Evolutionary conservation across 2,329 filamentous ascomycete genomes (phyloP), one percentile per base, ranked within the genome.

Genomic region (Paraphaeosphaeria sporulosa): DNA sequence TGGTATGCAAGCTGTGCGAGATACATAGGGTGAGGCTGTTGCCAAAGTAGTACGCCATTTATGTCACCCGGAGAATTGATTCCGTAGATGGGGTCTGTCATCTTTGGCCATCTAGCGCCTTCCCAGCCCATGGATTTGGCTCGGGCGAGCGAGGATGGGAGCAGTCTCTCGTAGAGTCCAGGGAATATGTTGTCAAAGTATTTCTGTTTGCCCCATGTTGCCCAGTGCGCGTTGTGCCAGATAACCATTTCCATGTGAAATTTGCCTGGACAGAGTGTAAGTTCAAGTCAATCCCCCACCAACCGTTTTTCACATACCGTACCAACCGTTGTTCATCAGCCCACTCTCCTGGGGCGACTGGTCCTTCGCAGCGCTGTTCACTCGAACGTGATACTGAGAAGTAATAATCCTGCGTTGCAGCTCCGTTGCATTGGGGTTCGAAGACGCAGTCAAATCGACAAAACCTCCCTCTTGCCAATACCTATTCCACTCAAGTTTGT

Each of bases 31-130:
- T 89, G 86, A 9, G 85, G 86, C 66, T 88, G 86, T 65, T 89
- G 86, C 86, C 86, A 89, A 57, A 88, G 84, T 2, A 89, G 76
- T 1, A 89, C 75, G 10, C 82, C 83, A 69, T 89, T 89, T 69
- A 88, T 88, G 63, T 86, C 83, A 2, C 87, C 86, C 0, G 86
- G 86, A 1, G 85, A 84, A 50, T 81, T 84, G 12, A 83, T 78
- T 25, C 85, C 84, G 15, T 27, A 42, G 0, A 80, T 82, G 0
- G 85, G 83, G 68, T 87, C 85, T 9, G 81, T 85, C 85, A 87
- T 87, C 67, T 88, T 85, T 2, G 82, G 82, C 72, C 81, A 80
- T 32, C 86, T 51, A 67, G 83, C 83, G 70, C 78, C 79, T 21
- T 70, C 55, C 59, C 80, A 80, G 36, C 79, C 78, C 62, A 80